Conservation (phyloP, 2,329 filamentous ascomycete genomes). For the Alternaria gansuensis region DNA sequence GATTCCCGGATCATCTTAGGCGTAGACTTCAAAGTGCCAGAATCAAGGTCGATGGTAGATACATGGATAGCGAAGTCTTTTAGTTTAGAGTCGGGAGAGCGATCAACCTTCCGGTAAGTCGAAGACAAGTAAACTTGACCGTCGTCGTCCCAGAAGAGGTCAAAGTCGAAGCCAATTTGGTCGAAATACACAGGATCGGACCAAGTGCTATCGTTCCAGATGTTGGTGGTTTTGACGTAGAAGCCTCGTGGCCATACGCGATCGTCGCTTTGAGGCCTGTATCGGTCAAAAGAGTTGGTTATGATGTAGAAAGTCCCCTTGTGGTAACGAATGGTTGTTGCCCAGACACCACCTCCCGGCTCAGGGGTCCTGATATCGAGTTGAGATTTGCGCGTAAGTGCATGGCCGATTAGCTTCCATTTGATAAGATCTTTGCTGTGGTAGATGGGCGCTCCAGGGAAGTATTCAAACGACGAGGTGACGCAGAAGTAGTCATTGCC, state of each 20-base stretch:
- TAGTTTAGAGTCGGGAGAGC: slow-evolving; percentile 26
- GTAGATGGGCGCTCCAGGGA: slow-evolving; percentile 63
- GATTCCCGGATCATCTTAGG: slow-evolving; percentile 40
- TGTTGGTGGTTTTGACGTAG: slow-evolving; percentile 47
- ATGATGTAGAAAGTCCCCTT: slow-evolving; percentile 32
- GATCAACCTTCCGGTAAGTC: slow-evolving; percentile 26
- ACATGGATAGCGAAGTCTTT: slow-evolving; percentile 45
- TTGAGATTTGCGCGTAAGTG: slow-evolving; percentile 49
- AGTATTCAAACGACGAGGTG: slow-evolving; percentile 63
- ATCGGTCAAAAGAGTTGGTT: slow-evolving; percentile 38
- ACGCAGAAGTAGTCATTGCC: slow-evolving; percentile 56
- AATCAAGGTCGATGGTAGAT: slow-evolving; percentile 43
- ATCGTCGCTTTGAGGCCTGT: slow-evolving; percentile 39
- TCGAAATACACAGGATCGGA: slow-evolving; percentile 39
- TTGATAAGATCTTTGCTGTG: slow-evolving; percentile 61
- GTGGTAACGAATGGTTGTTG: slow-evolving; percentile 34
- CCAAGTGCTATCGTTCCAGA: slow-evolving; percentile 30
- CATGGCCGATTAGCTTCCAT: slow-evolving; percentile 59
- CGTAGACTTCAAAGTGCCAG: slow-evolving; percentile 33
- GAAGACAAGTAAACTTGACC: slow-evolving; percentile 59
- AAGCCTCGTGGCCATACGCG: slow-evolving; percentile 60
- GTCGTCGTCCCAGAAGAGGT: slow-evolving; percentile 63
- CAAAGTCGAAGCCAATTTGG: slow-evolving; percentile 36
- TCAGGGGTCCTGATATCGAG: slow-evolving; percentile 45
- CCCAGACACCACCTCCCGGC: slow-evolving; percentile 36